Percentiles rank a stretch among this genome's conserved stretches.
Conservation (phyloP, 2,329 filamentous ascomycete species). For the Diplodia mutila region DNA sequence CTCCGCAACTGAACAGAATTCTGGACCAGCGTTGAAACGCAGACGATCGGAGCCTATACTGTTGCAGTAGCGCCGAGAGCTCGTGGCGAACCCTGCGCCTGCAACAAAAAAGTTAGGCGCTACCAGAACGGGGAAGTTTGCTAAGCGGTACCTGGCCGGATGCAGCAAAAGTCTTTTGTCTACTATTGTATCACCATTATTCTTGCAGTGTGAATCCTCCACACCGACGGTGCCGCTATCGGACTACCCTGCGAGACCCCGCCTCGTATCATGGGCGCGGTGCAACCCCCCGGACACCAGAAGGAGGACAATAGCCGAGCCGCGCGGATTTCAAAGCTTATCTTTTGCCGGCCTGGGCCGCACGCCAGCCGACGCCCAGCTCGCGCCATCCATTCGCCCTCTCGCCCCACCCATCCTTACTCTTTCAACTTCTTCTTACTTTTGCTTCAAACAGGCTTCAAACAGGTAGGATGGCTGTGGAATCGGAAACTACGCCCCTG, state of each 20-base stretch:
- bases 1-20: too few relatives aligned
- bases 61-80: neutral
- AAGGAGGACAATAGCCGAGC: slow-evolving; percentile 6
- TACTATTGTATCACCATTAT: too few relatives aligned
- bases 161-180: too few relatives aligned
- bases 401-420: neutral
- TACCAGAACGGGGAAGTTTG: slow-evolving; percentile 2
- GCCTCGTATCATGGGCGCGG: neutral
- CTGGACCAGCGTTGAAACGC: too few relatives aligned
- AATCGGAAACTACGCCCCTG: slow-evolving; percentile 28
- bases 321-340: neutral
- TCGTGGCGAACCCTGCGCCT: neutral
- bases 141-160: too few relatives aligned
- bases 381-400: slow-evolving; percentile 8
- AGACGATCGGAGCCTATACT: too few relatives aligned
- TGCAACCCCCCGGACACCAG: neutral
- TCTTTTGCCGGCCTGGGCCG: slow-evolving; percentile 15
- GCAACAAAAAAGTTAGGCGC: neutral
- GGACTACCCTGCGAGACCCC: neutral
- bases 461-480: slow-evolving; percentile 11
- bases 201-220: too few relatives aligned
- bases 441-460: slow-evolving; percentile 20
- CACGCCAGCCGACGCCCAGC: slow-evolving; percentile 9
- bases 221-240: neutral
- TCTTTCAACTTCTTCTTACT: neutral